phyloP scores from a whole-genome alignment of 495 filamentous ascomycete species.

The Hypoxylon lienhwacheense region DNA sequence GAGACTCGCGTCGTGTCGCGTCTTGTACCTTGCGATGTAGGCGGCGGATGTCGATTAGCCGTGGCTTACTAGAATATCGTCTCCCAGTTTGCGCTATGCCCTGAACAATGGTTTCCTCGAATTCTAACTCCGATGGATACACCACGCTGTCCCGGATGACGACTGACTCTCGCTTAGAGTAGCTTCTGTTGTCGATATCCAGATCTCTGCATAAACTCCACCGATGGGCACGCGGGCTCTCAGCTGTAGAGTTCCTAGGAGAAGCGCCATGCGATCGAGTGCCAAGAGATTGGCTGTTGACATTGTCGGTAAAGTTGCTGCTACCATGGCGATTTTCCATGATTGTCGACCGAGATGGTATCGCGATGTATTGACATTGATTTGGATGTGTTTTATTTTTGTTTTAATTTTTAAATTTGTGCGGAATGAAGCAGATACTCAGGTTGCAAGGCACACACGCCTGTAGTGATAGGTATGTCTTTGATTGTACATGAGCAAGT shows the following conservation, averaged over 20 bases:
- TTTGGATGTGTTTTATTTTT: neutral
- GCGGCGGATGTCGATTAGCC: slow-evolving; percentile 7
- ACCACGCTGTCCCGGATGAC: slow-evolving; percentile 20
- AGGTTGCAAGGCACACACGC: too few relatives aligned
- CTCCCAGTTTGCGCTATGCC: slow-evolving; percentile 15
- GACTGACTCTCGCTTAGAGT: slow-evolving; percentile 5
- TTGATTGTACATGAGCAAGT: neutral
- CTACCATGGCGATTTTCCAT: slow-evolving; percentile 5
- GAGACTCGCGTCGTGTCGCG: neutral
- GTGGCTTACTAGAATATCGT: slow-evolving; percentile 13
- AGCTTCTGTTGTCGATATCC: neutral
- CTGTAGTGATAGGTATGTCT: neutral
- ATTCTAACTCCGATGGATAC: slow-evolving; percentile 17
- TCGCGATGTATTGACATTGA: too few relatives aligned
- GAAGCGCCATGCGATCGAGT: neutral
- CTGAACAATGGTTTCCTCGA: slow-evolving; percentile 19
- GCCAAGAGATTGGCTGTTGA: neutral
- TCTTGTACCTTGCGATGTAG: slow-evolving; percentile 3
- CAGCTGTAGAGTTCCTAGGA: neutral
- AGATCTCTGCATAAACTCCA: slow-evolving; percentile 16
- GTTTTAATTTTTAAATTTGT: too few relatives aligned
- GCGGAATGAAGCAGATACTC: too few relatives aligned
- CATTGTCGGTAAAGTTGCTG: neutral
- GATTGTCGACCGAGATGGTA: neutral
- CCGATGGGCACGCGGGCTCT: slow-evolving; percentile 1